A percentile compares a stretch with the other conserved stretches of the same genome.
Evolutionary conservation across 2,329 filamentous ascomycete genomes (phyloP).

Genomic region (Diplodia scrobiculata): DNA sequence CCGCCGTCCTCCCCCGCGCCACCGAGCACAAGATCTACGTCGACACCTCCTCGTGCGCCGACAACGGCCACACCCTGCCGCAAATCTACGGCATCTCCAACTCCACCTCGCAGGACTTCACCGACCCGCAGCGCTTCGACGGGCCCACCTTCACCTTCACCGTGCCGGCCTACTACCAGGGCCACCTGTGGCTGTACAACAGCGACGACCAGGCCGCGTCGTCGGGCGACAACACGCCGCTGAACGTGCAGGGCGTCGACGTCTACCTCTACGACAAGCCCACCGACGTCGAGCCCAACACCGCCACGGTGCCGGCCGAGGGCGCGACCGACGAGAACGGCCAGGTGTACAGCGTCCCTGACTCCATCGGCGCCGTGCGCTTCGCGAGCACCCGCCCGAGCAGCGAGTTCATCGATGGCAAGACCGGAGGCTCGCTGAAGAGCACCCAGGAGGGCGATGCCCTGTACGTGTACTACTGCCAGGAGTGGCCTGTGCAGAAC

Average conservation of each 20-base stretch:
- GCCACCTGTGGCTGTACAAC: constrained; percentile 25
- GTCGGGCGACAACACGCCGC: constrained; percentile 14
- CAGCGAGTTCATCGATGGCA: constrained; percentile 19
- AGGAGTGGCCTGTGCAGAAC: constrained; percentile 23
- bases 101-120: constrained; percentile 16
- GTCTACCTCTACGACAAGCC: constrained; percentile 22
- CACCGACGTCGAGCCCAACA: constrained; percentile 9
- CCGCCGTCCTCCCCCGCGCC: constrained; percentile 15
- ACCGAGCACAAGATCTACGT: constrained; percentile 24
- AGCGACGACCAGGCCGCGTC: constrained; percentile 21
- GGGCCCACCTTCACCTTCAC: constrained; percentile 26
- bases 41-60: constrained; percentile 16
- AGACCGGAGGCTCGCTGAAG: constrained; percentile 12
- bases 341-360: background rate
- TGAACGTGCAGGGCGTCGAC: constrained; percentile 18
- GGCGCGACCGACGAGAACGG: background rate
- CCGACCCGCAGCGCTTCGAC: constrained; percentile 19
- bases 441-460: constrained; percentile 14
- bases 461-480: constrained; percentile 25
- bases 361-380: constrained; percentile 15
- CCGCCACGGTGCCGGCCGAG: constrained; percentile 14
- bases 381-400: constrained; percentile 18
- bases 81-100: constrained; percentile 21
- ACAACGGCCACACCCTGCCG: constrained; percentile 18
- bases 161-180: constrained; percentile 24